A percentile compares a stretch with the other conserved stretches of the same genome.
phyloP scores from a whole-genome alignment of 139 green algal genomes.

The Dunaliella primolecta region DNA sequence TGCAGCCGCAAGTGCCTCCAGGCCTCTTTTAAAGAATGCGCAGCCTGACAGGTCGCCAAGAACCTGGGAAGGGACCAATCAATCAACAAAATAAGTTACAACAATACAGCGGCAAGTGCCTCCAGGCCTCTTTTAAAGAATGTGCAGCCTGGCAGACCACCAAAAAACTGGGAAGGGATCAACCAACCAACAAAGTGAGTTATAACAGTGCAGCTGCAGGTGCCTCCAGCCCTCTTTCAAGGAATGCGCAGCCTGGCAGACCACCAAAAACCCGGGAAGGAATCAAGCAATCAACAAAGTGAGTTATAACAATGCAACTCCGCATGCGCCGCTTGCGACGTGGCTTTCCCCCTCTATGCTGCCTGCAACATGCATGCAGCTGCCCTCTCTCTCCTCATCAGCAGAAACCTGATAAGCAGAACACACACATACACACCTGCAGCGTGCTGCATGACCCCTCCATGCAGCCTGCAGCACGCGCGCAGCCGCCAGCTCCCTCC shows the following conservation, averaged over 20 bases:
- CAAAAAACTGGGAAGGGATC: too few species aligned
- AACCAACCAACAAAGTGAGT: too few species aligned
- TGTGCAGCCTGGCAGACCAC: too few species aligned
- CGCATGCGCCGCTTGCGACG: too few species aligned
- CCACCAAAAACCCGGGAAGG: too few species aligned
- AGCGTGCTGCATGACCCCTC: constrained; percentile 23
- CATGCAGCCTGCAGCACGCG: constrained; percentile 44
- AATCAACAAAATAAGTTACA: constrained; percentile 6
- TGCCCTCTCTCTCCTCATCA: neutral
- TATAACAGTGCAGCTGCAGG: constrained; percentile 26
- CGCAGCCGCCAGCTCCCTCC: constrained; percentile 34
- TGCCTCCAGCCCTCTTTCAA: constrained; percentile 20
- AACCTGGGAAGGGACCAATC: constrained; percentile 7
- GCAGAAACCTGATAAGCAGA: too few species aligned
- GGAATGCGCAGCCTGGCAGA: too few species aligned
- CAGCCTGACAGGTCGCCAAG: constrained; percentile 16
- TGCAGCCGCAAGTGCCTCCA: constrained; percentile 38
- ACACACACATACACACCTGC: neutral
- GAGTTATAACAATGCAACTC: too few species aligned
- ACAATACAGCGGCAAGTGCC: constrained; percentile 25
- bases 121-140: constrained; percentile 14
- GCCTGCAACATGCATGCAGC: too few species aligned
- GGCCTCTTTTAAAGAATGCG: constrained; percentile 50
- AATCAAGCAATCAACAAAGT: too few species aligned
- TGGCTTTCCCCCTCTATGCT: too few species aligned